Evolutionary conservation across 768 basidiomycete genomes (phyloP), one percentile per base, ranked within the genome.

Genomic region (Arthromyces matolae): DNA sequence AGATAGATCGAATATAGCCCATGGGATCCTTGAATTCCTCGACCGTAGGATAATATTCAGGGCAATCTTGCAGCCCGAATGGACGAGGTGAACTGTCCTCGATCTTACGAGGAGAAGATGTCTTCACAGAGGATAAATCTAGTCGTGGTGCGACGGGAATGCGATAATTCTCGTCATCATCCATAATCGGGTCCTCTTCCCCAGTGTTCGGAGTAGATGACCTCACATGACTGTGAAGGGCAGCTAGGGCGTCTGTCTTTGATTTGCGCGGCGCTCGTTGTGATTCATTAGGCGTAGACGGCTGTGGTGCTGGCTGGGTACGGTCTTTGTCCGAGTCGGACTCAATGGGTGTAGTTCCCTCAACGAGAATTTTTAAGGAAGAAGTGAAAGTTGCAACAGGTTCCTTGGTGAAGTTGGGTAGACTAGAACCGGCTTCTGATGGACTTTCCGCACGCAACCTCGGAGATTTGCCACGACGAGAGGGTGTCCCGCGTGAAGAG

Each of bases 1-100:
- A 77, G 54, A 94, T 87, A 49, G 83, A 82, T 63, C 80, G 81
- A 65, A 99, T 89, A 67, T 97, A 99, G 35, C 80, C 78, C 86
- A 96, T 86, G 29, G 95, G 93, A 70, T 97, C 91, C 62, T 80
- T 82, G 68, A 93, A 99, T 67, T 99, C 89, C 49, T 93, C 94
- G n/a, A 70, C 62, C 1, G 85, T 88, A 19, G 96, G 96, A 65
- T 84, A 86, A 63, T 82, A 99, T 55, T 81, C 82, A 4, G 91
- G 96, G 57, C 92, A 95, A 60, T 97, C 91, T 51, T 84, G 74
- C 44, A 99, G 75, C 14, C 80, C 91, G 67, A 97, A 97, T 9
- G 88, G 83, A 33, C 95, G 79, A 24, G 77, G 67, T n/a, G 69
- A 66, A 16, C 64, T 66, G 42, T 64, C 63, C 31, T 70, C 66